phyloP scores from a whole-genome alignment of 306 rosid species.

The Spatholobus suberectus region DNA sequence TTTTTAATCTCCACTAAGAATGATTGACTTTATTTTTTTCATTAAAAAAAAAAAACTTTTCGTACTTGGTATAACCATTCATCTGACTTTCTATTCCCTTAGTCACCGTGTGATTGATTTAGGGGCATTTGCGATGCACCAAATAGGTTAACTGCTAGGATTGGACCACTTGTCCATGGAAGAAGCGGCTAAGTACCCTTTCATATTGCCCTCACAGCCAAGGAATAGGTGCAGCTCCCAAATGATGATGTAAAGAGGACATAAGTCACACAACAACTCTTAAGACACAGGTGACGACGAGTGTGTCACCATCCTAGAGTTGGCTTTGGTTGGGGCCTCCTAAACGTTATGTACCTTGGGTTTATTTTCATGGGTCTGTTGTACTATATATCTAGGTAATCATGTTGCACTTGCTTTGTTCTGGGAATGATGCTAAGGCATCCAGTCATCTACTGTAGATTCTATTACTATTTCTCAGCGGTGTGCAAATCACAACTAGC shows the following conservation, averaged over 20 bases:
- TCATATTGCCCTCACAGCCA: not conserved
- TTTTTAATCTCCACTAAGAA: no score
- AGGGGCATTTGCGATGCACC: not conserved
- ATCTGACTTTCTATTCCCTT: no score
- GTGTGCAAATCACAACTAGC: no score
- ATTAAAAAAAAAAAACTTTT: no score
- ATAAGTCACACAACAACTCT: not conserved
- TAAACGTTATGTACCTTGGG: not conserved
- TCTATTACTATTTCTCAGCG: not conserved
- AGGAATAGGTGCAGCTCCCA: not conserved
- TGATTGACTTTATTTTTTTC: no score
- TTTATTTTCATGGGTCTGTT: not conserved
- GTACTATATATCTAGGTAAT: not conserved
- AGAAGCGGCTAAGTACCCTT: not conserved
- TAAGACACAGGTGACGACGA: not conserved
- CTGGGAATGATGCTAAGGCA: not conserved
- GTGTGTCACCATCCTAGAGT: not conserved
- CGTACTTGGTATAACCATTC: no score
- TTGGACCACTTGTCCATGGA: not conserved
- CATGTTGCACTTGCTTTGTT: not conserved
- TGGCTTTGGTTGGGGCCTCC: not conserved
- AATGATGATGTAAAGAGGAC: not conserved
- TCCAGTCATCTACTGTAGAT: not conserved
- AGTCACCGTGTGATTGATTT: not conserved
- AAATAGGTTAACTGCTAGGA: not conserved